Base-by-base conservation (phyloP, 371 early-diverging fungal genomes). In the Circinella umbellata region DNA sequence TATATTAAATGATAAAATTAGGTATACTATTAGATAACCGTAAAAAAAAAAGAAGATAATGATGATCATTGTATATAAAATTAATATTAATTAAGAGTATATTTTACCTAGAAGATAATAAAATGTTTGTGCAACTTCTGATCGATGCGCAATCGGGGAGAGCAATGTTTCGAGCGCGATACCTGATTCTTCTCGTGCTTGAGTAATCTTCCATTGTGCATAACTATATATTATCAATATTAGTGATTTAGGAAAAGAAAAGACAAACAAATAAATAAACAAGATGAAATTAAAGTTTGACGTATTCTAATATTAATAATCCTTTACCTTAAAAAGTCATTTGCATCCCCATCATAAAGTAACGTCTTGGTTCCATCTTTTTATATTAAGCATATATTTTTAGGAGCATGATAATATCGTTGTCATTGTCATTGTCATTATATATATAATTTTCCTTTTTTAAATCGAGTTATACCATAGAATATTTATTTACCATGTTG, bases 141-240 rank as follows among this genome's bases (percentile, higher is more conserved):
- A 57, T 57, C 57, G 57, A 57, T 57, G 57, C 34, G 57, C 57
- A n/a, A n/a, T 57, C 57, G 57, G 57, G 27, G 57, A 57, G 9
- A 57, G 57, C 6, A 57, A 34, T 14, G 57, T 57, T 57, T 57
- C 27, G 57, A 57, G 57, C 27, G 57, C 20, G 57, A 57, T 42
- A 11, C 6, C 35, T 57, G 57, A n/a, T 34, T 57, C 57, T 8
- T n/a, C 57, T 13, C 34, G 27, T 57, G 11, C 42, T 11, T 57
- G 57, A 34, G 20, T 6, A 8, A 57, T 11, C 57, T 17, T 57
- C 57, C 57, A 57, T 57, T 57, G 34, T 18, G 57, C 57, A 57
- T 57, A 57, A n/a, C 57, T 57, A 51, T 4, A 4, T 51, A 13
- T 5, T 0, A n/a, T 51, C 1, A n/a, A 51, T 5, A 17, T 9